Base-by-base conservation (phyloP, 768 basidiomycete genomes). In the Inosperma sp. region DNA sequence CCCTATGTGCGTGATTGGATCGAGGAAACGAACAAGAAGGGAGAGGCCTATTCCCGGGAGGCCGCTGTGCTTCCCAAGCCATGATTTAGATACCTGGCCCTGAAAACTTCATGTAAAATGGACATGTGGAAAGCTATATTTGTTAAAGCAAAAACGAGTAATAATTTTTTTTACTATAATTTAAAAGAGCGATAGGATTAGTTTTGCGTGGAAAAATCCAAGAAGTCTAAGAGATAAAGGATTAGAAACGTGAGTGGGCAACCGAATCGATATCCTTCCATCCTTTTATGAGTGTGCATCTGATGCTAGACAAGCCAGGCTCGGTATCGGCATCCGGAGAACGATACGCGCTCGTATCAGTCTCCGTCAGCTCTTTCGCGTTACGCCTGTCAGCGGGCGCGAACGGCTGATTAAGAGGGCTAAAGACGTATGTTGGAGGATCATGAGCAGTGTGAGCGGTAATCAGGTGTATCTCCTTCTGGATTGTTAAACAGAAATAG, bases 401-500 rank as follows among this genome's bases (percentile, higher is more conserved):
- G 69, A 88, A 84, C 0, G 86, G 86, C 65, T 84, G 80, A 65
- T 88, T 88, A 65, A 70, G 71, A 42, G 40, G 48, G 21, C 54
- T 33, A 9, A 42, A 54, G 25, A 40, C 13, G 12, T 22, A 23
- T 9, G 17, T 25, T 13, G 64, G 44, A 31, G 30, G 42, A 14
- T 46, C 33, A 17, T 23, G 36, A 27, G 36, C 27, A 45, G 45
- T 13, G 25, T 46, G 40, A 16, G 80, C 78, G 9, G 84, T 86
- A 62, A 89, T 82, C 62, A 86, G 81, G 53, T 84, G 80, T 7
- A 89, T 68, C 59, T 88, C 86, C 27, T 80, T 72, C 56, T 83
- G 80, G 56, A 89, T 78, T 22, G 77, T 67, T 17, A 82, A 67
- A 61, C 84, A 85, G 75, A 86, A 87, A 50, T 71, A 65, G 64